Base-by-base conservation (phyloP, 305 asterid genomes). In the Fraxinus dipetala region DNA sequence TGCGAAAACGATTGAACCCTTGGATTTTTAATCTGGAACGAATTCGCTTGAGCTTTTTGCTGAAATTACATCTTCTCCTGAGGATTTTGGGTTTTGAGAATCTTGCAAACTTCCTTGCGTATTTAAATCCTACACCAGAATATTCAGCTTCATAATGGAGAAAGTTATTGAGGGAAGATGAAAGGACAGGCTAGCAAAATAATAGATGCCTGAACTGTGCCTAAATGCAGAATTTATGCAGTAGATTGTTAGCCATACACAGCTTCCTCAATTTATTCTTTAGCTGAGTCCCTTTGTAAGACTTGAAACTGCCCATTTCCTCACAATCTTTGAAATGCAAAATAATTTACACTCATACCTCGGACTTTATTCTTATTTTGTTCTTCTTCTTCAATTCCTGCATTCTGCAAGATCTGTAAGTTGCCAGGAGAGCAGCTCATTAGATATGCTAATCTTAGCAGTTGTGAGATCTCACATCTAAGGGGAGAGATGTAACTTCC, bases 21-120 rank as follows among this genome's bases (percentile, higher is more conserved):
- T 86, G 92, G 79, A 92, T 91, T 85, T 88, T 92, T 83, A 92
- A 84, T 87, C 95, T 89, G 5, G 89, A 91, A 16, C 89, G 93
- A 30, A 94, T 85, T 75, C 94, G 81, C 84, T 88, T 92, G 77
- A 90, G 75, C 86, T 88, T 92, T 30, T 82, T 90, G 43, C 79
- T 65, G 77, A 94, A 85, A 61, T 87, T 81, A 4, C 78, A 32
- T 78, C 86, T 88, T 76, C 89, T 79, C 79, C 80, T 83, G 13
- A 70, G 80, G 28, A 90, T 84, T 76, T 88, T 92, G 73, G 79
- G 77, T 72, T 89, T 92, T 51, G 96, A 89, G 65, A 86, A 85
- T 9, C 79, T 84, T 35, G 91, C 88, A 90, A 93, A 85, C 85
- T 87, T 91, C 85, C 82, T 70, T 48, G 81, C 83, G 70, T 81